Percentiles rank a stretch among this genome's conserved stretches.
Conservation (phyloP, 768 basidiomycete genomes). For the Lyophyllum atratum region DNA sequence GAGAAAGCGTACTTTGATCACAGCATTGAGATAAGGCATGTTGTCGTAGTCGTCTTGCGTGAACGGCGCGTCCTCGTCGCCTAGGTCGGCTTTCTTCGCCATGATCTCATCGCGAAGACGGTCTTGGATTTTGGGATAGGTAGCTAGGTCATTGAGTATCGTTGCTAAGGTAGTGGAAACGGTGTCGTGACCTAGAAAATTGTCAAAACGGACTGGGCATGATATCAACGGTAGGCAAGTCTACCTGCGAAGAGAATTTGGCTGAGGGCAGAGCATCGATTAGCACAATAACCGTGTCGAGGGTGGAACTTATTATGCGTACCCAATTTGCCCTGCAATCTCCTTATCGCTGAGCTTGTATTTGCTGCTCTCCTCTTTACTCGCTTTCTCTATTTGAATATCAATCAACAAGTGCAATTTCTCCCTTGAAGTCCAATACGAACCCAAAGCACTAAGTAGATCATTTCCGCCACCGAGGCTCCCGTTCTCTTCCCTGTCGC, state of each 20-base stretch:
- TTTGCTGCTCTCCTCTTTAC: not conserved
- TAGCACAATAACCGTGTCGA: not conserved
- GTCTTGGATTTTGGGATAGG: not conserved
- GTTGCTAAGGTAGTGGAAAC: constrained; percentile 4
- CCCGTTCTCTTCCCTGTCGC: not conserved
- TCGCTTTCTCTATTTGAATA: constrained; percentile 2
- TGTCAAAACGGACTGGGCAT: not conserved
- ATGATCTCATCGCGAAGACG: constrained; percentile 8
- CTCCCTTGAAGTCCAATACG: not conserved
- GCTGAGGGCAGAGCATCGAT: not conserved
- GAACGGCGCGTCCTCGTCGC: constrained; percentile 4
- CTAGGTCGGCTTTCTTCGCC: constrained; percentile 5
- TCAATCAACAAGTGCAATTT: not conserved
- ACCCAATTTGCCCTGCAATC: constrained; percentile 5
- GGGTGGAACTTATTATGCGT: not conserved
- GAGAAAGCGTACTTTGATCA: not conserved
- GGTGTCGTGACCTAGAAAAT: constrained; percentile 1
- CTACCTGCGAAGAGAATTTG: not conserved
- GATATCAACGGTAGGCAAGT: not conserved
- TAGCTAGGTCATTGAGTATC: constrained; percentile 5
- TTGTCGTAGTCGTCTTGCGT: constrained; percentile 6
- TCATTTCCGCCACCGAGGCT: constrained; percentile 4
- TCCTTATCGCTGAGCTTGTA: constrained; percentile 5
- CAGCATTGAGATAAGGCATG: constrained; percentile 3
- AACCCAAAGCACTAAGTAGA: constrained; percentile 6